Conservation (phyloP, 768 basidiomycete genomes). For the Auricularia sp. region DNA sequence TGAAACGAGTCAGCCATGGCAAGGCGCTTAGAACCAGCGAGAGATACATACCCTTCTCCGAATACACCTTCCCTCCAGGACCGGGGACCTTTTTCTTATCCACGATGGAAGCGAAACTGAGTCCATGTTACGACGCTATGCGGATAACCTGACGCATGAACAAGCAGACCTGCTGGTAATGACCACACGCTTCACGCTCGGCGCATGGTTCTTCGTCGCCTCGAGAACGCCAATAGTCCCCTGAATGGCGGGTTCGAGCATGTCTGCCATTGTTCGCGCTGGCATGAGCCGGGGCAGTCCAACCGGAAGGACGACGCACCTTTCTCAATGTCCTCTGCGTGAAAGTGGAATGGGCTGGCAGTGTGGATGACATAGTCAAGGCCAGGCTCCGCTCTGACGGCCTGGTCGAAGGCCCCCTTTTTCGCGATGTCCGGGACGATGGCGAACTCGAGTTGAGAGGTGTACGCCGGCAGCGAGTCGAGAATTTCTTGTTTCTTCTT, state of each 20-base stretch:
- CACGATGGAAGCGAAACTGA: conserved; percentile 5
- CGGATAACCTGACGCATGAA: background rate
- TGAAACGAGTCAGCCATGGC: background rate
- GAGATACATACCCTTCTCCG: background rate
- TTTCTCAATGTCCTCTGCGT: conserved; percentile 7
- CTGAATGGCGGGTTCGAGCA: conserved; percentile 4
- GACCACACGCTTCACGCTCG: conserved; percentile 6
- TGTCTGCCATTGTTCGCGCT: background rate
- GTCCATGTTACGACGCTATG: too few relatives aligned
- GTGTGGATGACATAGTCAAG: conserved; percentile 40
- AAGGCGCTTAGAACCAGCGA: background rate
- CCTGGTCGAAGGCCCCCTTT: conserved; percentile 34
- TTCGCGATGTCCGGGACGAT: conserved; percentile 3
- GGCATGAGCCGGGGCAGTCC: background rate
- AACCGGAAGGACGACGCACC: background rate
- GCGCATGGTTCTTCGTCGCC: background rate
- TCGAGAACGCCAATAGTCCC: conserved; percentile 5
- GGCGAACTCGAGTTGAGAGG: background rate
- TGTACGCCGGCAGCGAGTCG: background rate
- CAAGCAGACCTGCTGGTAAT: conserved; percentile 2
- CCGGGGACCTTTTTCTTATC: background rate
- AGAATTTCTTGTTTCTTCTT: conserved; percentile 4
- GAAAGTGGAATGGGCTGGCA: conserved; percentile 27
- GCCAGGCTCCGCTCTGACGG: conserved; percentile 27
- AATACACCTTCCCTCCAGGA: background rate